phyloP scores from a whole-genome alignment of 129 eudicot genomes.

The Artemisia annua region DNA sequence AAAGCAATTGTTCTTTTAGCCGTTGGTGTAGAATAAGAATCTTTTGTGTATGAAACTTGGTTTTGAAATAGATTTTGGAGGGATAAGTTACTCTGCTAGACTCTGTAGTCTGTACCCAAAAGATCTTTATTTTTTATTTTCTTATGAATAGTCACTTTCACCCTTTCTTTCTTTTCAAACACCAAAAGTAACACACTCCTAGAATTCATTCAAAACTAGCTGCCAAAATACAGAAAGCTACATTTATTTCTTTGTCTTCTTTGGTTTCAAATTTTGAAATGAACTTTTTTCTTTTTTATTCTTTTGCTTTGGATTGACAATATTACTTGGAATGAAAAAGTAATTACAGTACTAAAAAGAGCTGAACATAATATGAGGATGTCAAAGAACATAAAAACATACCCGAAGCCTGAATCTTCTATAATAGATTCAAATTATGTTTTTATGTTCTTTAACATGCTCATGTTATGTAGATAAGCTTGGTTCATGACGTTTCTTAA shows the following conservation, averaged over 20 bases:
- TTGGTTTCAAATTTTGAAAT: conserved; percentile 35
- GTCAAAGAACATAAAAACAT: background rate
- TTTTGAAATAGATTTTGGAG: conserved; percentile 28
- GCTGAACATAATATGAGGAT: background rate
- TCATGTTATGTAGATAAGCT: too few species aligned
- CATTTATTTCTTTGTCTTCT: conserved; percentile 27
- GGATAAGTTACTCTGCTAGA: conserved; percentile 15
- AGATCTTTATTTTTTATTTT: conserved; percentile 9
- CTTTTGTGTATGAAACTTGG: conserved; percentile 23
- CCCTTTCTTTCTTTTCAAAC: conserved; percentile 12
- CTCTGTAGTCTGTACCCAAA: conserved; percentile 26
- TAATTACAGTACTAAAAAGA: background rate
- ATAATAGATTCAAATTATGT: background rate
- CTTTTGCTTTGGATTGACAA: background rate
- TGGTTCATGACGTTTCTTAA: too few species aligned
- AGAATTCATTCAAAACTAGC: conserved; percentile 10
- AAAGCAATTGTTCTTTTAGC: conserved; percentile 25
- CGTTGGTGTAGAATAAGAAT: conserved; percentile 26
- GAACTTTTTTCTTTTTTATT: background rate
- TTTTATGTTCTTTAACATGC: background rate
- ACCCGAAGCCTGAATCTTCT: background rate
- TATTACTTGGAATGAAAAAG: background rate
- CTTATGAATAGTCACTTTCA: conserved; percentile 36
- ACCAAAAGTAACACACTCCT: conserved; percentile 14
- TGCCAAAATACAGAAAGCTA: conserved; percentile 4